phyloP scores from a whole-genome alignment of 2,329 filamentous ascomycete genomes.

The Ophiocordyceps sinensis region DNA sequence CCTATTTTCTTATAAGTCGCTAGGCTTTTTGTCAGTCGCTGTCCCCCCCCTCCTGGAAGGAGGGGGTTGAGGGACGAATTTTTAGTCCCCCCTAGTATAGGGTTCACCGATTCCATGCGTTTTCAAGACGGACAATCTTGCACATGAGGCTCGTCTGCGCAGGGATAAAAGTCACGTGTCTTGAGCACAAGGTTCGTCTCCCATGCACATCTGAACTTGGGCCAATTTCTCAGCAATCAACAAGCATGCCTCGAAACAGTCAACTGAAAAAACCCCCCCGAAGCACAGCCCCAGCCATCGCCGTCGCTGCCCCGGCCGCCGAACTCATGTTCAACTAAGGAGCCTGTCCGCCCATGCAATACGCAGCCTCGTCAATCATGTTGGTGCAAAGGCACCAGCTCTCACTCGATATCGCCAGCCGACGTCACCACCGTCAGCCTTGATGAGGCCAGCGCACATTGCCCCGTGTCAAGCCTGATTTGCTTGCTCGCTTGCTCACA shows the following conservation, averaged over 20 bases:
- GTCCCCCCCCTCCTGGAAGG: no score
- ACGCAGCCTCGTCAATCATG: conserved; percentile 19
- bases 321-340: not conserved
- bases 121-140: no score
- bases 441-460: conserved; percentile 7
- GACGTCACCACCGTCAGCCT: conserved; percentile 13
- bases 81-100: no score
- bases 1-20: no score
- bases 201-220: not conserved
- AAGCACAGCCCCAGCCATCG: not conserved
- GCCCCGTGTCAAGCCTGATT: not conserved
- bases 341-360: conserved; percentile 15
- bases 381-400: conserved; percentile 20
- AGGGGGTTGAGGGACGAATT: no score
- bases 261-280: not conserved
- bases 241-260: not conserved
- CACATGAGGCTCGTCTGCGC: no score
- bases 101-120: no score
- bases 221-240: not conserved
- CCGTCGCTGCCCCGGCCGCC: not conserved
- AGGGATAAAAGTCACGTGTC: no score
- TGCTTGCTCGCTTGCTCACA: not conserved
- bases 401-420: conserved; percentile 20
- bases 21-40: no score
- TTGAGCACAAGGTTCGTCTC: no score